Evolutionary conservation across 163 green algal species (phyloP), one percentile per base, ranked within the genome.

Genomic region (Trebouxia gelatinosa): DNA sequence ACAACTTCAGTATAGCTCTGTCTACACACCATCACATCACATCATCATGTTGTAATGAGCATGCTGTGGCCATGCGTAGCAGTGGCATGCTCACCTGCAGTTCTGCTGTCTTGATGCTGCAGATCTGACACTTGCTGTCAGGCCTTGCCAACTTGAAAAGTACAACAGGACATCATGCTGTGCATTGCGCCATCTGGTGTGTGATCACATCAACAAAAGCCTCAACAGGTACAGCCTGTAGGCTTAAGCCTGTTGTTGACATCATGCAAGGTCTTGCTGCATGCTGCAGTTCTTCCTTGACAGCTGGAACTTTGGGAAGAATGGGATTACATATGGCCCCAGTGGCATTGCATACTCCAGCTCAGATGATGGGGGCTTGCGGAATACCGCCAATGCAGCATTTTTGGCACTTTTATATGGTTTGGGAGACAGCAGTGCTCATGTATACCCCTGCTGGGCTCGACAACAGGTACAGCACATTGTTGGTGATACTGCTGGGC

Each of bases 381-480:
- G 80, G 5, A 84, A 87, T 62, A 75, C 83, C 5, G 82, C 82
- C 31, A 89, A 85, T 51, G 80, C 84, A 34, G 84, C 76, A 0
- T 80, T 88, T 50, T 76, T 88, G 43, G 70, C 39, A 3, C 48
- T 83, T 29, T 26, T 74, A 13, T 74, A 75, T 38, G 48, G 57
- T 16, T 7, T 39, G 7, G 61, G 61, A 39, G 37, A 51, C 59
- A 64, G 40, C 57, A 37, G 1, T 40, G 31, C 7, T 31, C 13
- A 16, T 40, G 19, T 1, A 29, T 75, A 67, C 31, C 29, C 51
- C 26, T 84, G 80, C 80, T 84, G 80, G 80, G 80, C 66, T n/a
- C 37, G 40, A 23, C 32, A 11, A 0, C 85, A 90, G 64, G 23
- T 91, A 7, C 78, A 86, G 54, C 87, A 89, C 61, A 71, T 82